A percentile compares a stretch with the other conserved stretches of the same genome.
Evolutionary conservation across 208 protist species (phyloP).

Genomic region (Trypanosoma platydactyli): DNA sequence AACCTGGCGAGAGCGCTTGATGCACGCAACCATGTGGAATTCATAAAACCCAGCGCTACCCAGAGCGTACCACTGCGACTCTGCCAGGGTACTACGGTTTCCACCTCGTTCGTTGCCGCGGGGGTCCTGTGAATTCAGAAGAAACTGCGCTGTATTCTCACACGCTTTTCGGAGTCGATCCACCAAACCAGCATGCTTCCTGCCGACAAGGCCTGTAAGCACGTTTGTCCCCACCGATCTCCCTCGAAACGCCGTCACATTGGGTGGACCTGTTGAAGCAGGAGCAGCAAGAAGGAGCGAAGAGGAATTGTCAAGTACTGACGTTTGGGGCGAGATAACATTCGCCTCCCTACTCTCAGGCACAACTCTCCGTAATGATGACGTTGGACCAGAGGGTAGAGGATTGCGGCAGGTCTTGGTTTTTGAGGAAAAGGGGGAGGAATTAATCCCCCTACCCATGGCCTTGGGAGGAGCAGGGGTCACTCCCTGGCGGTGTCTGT

Average conservation of each 20-base stretch:
- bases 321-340: too few relatives aligned
- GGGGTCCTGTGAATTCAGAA: conserved; percentile 9
- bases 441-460: not conserved
- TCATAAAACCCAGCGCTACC: conserved; percentile 25
- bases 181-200: conserved; percentile 15
- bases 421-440: too few relatives aligned
- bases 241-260: not conserved
- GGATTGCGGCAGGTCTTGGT: not conserved
- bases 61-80: conserved; percentile 33
- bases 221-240: not conserved
- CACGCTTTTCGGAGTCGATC: conserved; percentile 17
- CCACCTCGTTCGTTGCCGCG: not conserved
- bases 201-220: conserved; percentile 17
- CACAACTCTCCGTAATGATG: too few relatives aligned
- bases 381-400: not conserved
- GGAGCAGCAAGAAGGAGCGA: not conserved
- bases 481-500: too few relatives aligned
- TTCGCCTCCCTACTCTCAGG: too few relatives aligned
- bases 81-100: not conserved
- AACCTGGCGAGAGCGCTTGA: conserved; percentile 34
- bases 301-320: not conserved
- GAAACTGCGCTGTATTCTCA: conserved; percentile 29
- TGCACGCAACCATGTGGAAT: conserved; percentile 29
- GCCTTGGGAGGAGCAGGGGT: too few relatives aligned
- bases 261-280: not conserved